Base-by-base conservation (phyloP, 75 land plant genomes). In the Sequoiadendron giganteum region DNA sequence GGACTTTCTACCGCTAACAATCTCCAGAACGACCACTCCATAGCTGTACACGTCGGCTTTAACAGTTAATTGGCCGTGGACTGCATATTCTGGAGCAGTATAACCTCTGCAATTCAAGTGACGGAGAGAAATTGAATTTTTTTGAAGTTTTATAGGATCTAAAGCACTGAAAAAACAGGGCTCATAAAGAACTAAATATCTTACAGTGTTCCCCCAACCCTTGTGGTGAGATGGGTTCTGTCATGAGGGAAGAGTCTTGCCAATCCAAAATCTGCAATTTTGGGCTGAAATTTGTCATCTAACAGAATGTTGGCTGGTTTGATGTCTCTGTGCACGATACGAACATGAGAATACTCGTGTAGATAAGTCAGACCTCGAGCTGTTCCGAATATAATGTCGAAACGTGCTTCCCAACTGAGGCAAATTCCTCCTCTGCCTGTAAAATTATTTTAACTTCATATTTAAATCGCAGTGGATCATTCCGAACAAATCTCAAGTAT, bases 191-290 rank as follows among this genome's bases (percentile, higher is more conserved):
- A 39, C 3, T 3, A 45, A 77, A 19, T 70, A 42, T 25, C 85
- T 73, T 87, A 87, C 88, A 91, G 88, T 38, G 92, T 91, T 45
- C 92, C 92, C 25, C 91, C 92, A 43, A 91, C 89, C 49, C 85
- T 86, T 39, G 92, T 91, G 56, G 91, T 91, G 16, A 88, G 88
- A 85, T 91, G 91, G 5, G 91, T 91, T 70, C 87, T 89, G 32
- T 88, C 83, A 49, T 89, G 84, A 19, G 54, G 47, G 73, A 87
- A 77, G 21, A 87, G 83, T 15, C 85, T 56, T 25, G 89, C 89
- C 36, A 88, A 32, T 38, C 89, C 89, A 56, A 88, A 88, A 61
- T 88, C 89, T n/a, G 87, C 89, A 30, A 88, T 88, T 84, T 88
- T 88, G 16, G 89, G 87, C 72, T 68, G 72, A 30, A 68, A 25